Conservation (phyloP, 1,139 yeast genomes). For the Pichia sp. region DNA sequence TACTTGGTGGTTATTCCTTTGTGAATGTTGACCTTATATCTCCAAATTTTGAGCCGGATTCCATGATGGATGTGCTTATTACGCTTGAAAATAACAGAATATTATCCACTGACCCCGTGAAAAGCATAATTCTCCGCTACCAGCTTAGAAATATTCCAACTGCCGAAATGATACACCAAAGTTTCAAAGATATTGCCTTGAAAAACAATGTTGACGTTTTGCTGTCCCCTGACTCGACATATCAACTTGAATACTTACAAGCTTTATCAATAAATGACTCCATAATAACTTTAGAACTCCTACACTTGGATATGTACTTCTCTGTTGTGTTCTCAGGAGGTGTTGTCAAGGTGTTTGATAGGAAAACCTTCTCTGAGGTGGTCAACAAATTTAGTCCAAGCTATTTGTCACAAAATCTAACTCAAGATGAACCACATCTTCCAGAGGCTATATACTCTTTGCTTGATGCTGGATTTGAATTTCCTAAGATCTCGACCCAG, state of each 20-base stretch:
- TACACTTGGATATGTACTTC: constrained; percentile 31
- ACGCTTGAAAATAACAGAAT: constrained; percentile 11
- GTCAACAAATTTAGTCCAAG: constrained; percentile 21
- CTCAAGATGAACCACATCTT: constrained; percentile 16
- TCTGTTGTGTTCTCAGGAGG: constrained; percentile 40
- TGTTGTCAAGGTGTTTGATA: constrained; percentile 39
- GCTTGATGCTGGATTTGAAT: constrained; percentile 55
- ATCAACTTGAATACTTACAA: constrained; percentile 22
- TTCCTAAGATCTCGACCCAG: constrained; percentile 35
- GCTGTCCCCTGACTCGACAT: constrained; percentile 3
- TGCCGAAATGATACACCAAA: constrained; percentile 23
- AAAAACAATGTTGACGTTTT: constrained; percentile 20
- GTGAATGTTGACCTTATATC: constrained; percentile 41
- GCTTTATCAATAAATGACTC: constrained; percentile 26
- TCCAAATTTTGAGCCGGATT: constrained; percentile 35
- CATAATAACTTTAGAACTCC: constrained; percentile 23
- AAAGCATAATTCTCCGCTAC: constrained; percentile 39
- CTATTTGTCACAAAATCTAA: not conserved
- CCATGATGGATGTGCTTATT: constrained; percentile 10
- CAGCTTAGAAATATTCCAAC: constrained; percentile 29
- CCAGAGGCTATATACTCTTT: constrained; percentile 42
- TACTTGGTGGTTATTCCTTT: constrained; percentile 23
- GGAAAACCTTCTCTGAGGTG: constrained; percentile 33
- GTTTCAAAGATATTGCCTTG: constrained; percentile 26
- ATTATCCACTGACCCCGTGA: constrained; percentile 7